Base-by-base conservation (phyloP, 2,329 filamentous ascomycete genomes). In the Cyclaneusma minus region DNA sequence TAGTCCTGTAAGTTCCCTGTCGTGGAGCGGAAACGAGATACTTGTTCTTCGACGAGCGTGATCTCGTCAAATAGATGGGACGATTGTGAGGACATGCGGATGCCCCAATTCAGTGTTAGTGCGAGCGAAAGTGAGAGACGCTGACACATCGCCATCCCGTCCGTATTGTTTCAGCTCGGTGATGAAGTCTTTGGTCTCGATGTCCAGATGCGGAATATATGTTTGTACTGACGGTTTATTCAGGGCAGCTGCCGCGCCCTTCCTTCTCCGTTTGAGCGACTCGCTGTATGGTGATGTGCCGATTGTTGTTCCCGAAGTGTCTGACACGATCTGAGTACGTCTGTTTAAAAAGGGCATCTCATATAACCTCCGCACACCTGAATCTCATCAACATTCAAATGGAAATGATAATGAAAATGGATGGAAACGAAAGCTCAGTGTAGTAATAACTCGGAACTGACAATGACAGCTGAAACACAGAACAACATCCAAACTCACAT, bases 271-370 rank as follows among this genome's bases (percentile, higher is more conserved):
- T 44, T 76, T 77, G 15, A 76, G 48, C 1, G 64, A 70, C 3
- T 77, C 70, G 28, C 62, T 69, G 41, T 72, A 78, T 0, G 72
- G 72, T 1, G 67, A 71, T 0, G 72, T 78, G 1, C 72, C 72
- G 29, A 78, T 76, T 0, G 72, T 78, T 1, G 70, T 76, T 5
- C 71, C 70, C 1, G 69, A 64, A 0, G 71, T 76, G 22, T 72
- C 68, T 3, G 67, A 72, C 2, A 75, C 54, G 3, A 74, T 62
- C 64, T 69, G 13, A 8, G 4, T 14, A 18, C 17, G 9, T 28
- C 10, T 34, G 25, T 22, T 22, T 13, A 12, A 22, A 21, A n/a
- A n/a, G n/a, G n/a, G n/a, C n/a, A n/a, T n/a, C n/a, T 22, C 11
- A 8, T 16, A 3, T 22, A 3, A 25, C 3, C 15, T 10, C 8